A percentile compares a stretch with the other conserved stretches of the same genome.
phyloP scores from a whole-genome alignment of 2,329 filamentous ascomycete species.

The Trichoderma atroviride region DNA sequence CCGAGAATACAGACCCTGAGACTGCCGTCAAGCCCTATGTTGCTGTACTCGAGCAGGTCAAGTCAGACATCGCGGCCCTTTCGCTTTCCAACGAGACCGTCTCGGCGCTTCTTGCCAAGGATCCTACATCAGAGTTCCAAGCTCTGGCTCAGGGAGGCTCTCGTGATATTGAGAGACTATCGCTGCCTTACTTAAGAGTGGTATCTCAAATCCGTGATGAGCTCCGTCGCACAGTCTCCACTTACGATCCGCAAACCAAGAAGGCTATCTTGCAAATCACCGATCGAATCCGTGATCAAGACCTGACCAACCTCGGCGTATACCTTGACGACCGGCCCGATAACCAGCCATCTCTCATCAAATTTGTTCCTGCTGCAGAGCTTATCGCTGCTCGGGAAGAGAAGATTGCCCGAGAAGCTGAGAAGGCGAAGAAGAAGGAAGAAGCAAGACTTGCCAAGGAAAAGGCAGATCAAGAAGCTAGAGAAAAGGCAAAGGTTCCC shows the following conservation, averaged over 20 bases:
- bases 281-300: constrained; percentile 77
- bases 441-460: constrained; percentile 55
- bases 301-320: constrained; percentile 80
- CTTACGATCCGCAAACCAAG: constrained; percentile 54
- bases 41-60: constrained; percentile 49
- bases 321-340: constrained; percentile 83
- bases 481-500: constrained; percentile 59
- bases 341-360: constrained; percentile 70
- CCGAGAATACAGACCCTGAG: constrained; percentile 47
- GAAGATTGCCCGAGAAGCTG: constrained; percentile 62
- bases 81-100: constrained; percentile 54
- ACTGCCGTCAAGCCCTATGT: constrained; percentile 53
- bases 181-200: constrained; percentile 58
- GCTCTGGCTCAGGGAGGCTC: constrained; percentile 49
- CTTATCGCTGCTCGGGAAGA: constrained; percentile 62
- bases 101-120: constrained; percentile 46
- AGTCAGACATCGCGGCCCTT: constrained; percentile 50
- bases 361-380: constrained; percentile 60
- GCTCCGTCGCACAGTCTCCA: constrained; percentile 58
- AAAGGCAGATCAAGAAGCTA: constrained; percentile 56
- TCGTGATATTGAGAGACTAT: constrained; percentile 56
- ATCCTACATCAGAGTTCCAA: constrained; percentile 52
- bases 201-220: constrained; percentile 63
- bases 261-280: constrained; percentile 76
- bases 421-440: constrained; percentile 60